phyloP scores from a whole-genome alignment of 805 yeast genomes.

The Suhomyces pyralidae region DNA sequence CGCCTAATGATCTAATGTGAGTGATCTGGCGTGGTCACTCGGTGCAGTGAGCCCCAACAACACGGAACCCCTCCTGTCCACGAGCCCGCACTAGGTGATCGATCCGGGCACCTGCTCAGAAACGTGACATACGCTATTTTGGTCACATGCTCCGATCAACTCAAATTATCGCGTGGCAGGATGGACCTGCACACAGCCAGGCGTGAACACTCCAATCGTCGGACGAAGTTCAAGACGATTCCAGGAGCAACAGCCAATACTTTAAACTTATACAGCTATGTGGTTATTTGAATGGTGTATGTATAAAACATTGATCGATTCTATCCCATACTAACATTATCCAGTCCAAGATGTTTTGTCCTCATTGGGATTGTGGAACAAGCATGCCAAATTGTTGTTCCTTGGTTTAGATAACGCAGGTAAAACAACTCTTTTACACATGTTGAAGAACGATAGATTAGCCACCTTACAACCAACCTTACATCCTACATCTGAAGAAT shows the following conservation, averaged over 20 bases:
- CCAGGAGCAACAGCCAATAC: neutral
- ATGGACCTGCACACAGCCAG: neutral
- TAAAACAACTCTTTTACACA: conserved; percentile 45
- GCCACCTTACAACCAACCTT: conserved; percentile 97
- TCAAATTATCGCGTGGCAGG: neutral
- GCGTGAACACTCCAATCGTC: neutral
- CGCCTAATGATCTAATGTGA: neutral
- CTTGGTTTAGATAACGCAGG: conserved; percentile 49
- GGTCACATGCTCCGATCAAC: neutral
- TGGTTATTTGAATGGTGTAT: conserved; percentile 41
- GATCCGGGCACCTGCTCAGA: neutral
- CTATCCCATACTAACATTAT: conserved; percentile 13
- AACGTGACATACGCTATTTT: neutral
- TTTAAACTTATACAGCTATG: conserved; percentile 14
- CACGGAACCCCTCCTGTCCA: neutral
- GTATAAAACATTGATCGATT: conserved; percentile 11
- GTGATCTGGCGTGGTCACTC: neutral
- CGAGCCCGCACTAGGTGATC: neutral
- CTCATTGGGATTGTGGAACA: conserved; percentile 47
- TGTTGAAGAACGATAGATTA: conserved; percentile 83
- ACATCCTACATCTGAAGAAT: conserved; percentile 98
- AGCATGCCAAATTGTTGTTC: conserved; percentile 46
- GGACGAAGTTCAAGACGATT: neutral
- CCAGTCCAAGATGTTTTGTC: conserved; percentile 45
- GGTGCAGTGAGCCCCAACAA: neutral